Base-by-base conservation (phyloP, 2,329 filamentous ascomycete species). In the Coniella lustricola region DNA sequence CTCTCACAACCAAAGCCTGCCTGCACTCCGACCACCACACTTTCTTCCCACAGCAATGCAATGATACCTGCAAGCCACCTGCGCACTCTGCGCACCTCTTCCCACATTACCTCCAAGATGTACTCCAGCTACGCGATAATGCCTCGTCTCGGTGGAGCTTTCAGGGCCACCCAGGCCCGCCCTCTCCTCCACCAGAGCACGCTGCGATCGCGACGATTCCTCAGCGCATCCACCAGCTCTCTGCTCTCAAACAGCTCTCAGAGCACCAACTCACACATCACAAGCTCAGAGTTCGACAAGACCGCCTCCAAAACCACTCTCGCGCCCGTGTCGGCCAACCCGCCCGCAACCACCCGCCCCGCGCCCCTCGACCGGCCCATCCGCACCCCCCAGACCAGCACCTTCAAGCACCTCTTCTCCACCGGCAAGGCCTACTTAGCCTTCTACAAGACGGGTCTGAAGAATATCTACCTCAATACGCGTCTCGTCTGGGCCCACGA, bases 371-470 rank as follows among this genome's bases (percentile, higher is more conserved):
- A 72, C 37, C 69, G 87, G 2, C 87, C 87, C 7, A 62, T 65
- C 4, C 75, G 79, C 46, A 63, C 71, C 16, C 60, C 72, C 17
- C 59, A 66, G 7, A 63, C 75, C 25, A 67, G 68, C 22, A 60
- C 69, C 17, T 62, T 77, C 48, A 65, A 66, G 16, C 78, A 86
- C 68, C 71, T 79, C 53, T 77, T 79, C 59, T 63, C 67, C 37
- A 68, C 83, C 22, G 91, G 88, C 54, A 85, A 85, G 63, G 81
- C 85, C 44, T 95, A 95, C 66, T 65, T 85, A 9, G 67, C 67
- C 32, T 97, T 97, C 76, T 97, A 96, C 80, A 95, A 93, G 68
- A 76, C 80, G 1, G 91, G 90, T 16, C 67, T 95, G 29, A 82
- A 82, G 61, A 81, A 85, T 58, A 82, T 95, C 44, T 82, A 81